Conservation (phyloP, 1,284 basidiomycete species). For the Trichosporon asahii region DNA sequence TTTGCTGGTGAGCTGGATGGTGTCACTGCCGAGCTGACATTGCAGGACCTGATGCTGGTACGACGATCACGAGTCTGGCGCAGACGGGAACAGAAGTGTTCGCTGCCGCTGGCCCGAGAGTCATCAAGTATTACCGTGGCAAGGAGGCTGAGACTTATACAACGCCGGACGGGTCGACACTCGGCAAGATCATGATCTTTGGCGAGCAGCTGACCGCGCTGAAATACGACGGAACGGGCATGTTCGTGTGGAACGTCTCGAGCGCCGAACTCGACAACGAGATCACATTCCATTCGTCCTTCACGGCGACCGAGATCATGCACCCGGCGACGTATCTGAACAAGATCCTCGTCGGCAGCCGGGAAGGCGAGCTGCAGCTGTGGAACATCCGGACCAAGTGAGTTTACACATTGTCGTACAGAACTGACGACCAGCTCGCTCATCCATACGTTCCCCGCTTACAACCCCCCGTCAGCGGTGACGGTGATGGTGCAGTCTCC, state of each 20-base stretch:
- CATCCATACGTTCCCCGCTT: constrained; percentile 55
- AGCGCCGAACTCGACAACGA: constrained; percentile 51
- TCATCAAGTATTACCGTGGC: constrained; percentile 78
- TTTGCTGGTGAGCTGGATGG: constrained; percentile 72
- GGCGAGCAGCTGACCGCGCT: constrained; percentile 75
- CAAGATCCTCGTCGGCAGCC: constrained; percentile 83
- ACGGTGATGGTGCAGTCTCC: constrained; percentile 84
- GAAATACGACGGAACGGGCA: constrained; percentile 71
- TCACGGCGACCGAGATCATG: constrained; percentile 76
- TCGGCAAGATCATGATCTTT: constrained; percentile 63
- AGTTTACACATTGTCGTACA: constrained; percentile 57
- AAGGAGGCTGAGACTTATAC: constrained; percentile 59
- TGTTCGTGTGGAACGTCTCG: constrained; percentile 77
- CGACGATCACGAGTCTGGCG: constrained; percentile 69
- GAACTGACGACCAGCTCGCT: constrained; percentile 45
- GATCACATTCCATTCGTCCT: constrained; percentile 61
- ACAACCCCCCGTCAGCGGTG: constrained; percentile 56
- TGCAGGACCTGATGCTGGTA: constrained; percentile 71
- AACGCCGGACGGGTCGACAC: constrained; percentile 43
- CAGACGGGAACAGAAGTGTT: constrained; percentile 86
- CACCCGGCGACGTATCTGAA: constrained; percentile 98
- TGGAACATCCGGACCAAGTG: constrained; percentile 78
- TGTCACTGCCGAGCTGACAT: background rate
- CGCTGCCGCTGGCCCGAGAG: constrained; percentile 66
- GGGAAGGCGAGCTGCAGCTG: constrained; percentile 78